Base-by-base conservation (phyloP, 148 eudicot species). In the Rhododendron molle region DNA sequence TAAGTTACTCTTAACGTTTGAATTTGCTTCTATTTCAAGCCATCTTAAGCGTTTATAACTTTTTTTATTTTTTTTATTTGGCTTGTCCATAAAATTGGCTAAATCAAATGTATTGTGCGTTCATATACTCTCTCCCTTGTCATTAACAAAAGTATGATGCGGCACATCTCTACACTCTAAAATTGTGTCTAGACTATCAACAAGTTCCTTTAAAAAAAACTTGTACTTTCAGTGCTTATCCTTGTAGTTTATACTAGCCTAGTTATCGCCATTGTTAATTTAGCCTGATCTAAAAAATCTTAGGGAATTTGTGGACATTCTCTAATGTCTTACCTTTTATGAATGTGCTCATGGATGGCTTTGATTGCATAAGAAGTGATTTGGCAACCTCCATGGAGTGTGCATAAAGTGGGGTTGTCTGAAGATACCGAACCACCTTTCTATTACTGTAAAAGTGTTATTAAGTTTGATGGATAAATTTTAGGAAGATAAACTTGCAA, bases 1-100 rank as follows among this genome's bases (percentile, higher is more conserved):
- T 95, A 94, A 94, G 98, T 93, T 87, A 83, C 18, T 52, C 54
- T 60, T 50, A 47, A 44, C 7, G 40, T 67, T 72, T 44, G 36
- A 38, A 20, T 52, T 65, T 30, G 47, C 14, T 44, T 78, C 36
- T 12, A 78, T 56, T 88, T 89, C 77, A 52, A 71, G 79, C 76
- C 50, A 50, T 80, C 60, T 62, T 77, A 21, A 69, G 56, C 44
- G 8, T 49, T 54, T 47, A 74, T 38, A 62, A 60, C 36, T n/a
- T 78, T n/a, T 73, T 54, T 40, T 74, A 26, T 5, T 20, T 1
- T 15, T 32, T 49, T 10, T 18, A 49, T 44, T 7, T 15, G 38
- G 44, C 62, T 78, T 13, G 13, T 50, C 43, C 43, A 80, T 30
- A 8, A 14, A 52, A 80, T 49, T 47, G 36, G 58, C 36, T 46